A percentile compares a stretch with the other conserved stretches of the same genome.
Evolutionary conservation across 306 rosid species (phyloP).

Genomic region (Gillenia trifoliata): DNA sequence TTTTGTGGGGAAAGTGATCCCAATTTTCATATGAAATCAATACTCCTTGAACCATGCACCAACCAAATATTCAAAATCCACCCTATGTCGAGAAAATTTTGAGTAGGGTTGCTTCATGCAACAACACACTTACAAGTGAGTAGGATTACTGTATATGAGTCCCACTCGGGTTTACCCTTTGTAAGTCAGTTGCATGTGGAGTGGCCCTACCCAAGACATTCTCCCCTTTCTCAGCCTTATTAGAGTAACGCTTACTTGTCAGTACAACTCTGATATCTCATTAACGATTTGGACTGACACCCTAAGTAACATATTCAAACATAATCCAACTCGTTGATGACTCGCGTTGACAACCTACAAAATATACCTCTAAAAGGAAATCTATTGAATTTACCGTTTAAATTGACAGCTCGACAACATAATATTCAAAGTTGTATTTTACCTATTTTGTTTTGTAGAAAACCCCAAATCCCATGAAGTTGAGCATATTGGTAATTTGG

Average conservation of each 20-base stretch:
- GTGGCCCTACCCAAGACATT: not conserved
- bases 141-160: not conserved
- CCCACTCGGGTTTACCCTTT: not conserved
- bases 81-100: not conserved
- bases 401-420: not conserved
- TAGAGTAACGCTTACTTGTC: not conserved
- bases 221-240: not conserved
- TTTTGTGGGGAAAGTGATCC: not conserved
- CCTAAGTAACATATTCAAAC: not conserved
- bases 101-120: not conserved
- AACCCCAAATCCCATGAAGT: not conserved
- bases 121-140: not conserved
- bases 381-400: too few species aligned
- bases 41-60: not conserved
- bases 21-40: not conserved
- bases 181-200: not conserved
- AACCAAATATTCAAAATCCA: not conserved
- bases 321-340: not conserved
- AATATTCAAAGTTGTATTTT: not conserved
- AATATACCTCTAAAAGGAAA: too few species aligned
- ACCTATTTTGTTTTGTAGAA: not conserved
- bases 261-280: not conserved
- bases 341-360: not conserved
- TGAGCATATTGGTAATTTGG: slow-evolving; percentile 24
- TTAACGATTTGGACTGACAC: not conserved